Evolutionary conservation across 768 basidiomycete genomes (phyloP), one percentile per base, ranked within the genome.

Genomic region (Podaxis rugospora): DNA sequence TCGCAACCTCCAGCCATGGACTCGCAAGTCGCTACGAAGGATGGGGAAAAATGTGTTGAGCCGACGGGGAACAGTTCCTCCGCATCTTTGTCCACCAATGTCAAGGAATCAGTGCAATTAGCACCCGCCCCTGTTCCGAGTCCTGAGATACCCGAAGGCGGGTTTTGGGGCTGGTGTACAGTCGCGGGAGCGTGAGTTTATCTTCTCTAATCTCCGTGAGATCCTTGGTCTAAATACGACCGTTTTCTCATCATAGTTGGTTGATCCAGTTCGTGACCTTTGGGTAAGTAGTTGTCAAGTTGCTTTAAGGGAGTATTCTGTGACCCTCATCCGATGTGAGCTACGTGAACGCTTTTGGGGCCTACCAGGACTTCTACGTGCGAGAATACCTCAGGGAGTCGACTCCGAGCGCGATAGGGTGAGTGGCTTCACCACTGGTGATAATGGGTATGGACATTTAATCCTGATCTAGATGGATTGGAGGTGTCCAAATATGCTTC

Each of bases 401-500:
- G 27, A 63, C 65, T 5, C 70, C 71, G 16, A 68, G 67, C 55
- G 60, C 58, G 14, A 72, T 74, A 36, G 71, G 71, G 71, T 71
- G 53, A 14, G 61, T 65, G 4, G 14, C 18, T 35, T 10, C 16
- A 3, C 18, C 7, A n/a, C 3, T 44, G 16, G 42, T 16, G 16
- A 44, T 51, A 10, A 50, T 36, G 18, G 36, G n/a, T 5, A 21
- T 46, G 39, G 14, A 42, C 23, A 7, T 44, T 50, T 37, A 44
- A 49, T 37, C 21, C 21, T 54, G 25, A 18, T 55, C 27, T 37
- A 78, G 77, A 28, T 78, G 78, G 78, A 79, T 86, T 42, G 85
- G 84, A 5, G 81, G 83, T 3, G 67, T 74, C 0, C 83, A 87
- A 63, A 73, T 81, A 16, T 81, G 80, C 60, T 66, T 84, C 18